A percentile compares a stretch with the other conserved stretches of the same genome.
These are phyloP conservation scores for Gymnopilus junonius DNA, from an alignment of 768 basidiomycete genomes.

Conservation along the genomic window DNA sequence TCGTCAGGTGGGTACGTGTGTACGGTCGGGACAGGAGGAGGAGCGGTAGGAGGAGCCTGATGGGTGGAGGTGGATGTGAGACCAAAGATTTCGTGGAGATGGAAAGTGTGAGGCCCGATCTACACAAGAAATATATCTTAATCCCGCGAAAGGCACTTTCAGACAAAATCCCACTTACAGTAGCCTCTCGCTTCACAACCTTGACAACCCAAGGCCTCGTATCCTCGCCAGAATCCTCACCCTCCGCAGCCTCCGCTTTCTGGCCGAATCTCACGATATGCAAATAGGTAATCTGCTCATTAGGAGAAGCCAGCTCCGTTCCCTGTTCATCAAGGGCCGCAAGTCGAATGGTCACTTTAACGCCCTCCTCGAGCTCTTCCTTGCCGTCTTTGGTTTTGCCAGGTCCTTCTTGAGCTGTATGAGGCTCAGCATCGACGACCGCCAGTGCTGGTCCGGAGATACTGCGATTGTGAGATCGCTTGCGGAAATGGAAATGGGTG, in stretches of 20 bases:
- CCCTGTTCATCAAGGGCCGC: slow-evolving; percentile 83
- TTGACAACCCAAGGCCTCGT: slow-evolving; percentile 87
- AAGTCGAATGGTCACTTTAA: slow-evolving; percentile 78
- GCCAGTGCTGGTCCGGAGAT: slow-evolving; percentile 80
- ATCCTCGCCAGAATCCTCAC: slow-evolving; percentile 47
- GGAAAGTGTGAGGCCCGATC: slow-evolving; percentile 95
- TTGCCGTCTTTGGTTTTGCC: slow-evolving; percentile 45
- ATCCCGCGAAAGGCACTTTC: neutral
- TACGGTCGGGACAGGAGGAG: slow-evolving; percentile 30
- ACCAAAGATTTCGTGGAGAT: slow-evolving; percentile 94
- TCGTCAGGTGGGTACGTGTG: slow-evolving; percentile 43
- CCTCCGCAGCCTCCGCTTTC: slow-evolving; percentile 34
- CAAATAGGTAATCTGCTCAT: slow-evolving; percentile 90
- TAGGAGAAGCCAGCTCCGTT: slow-evolving; percentile 65
- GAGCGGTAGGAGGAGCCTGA: slow-evolving; percentile 31
- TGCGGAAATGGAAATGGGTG: slow-evolving; percentile 70
- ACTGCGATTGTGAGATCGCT: slow-evolving; percentile 50
- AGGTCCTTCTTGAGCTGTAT: slow-evolving; percentile 24
- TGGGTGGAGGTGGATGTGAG: slow-evolving; percentile 64
- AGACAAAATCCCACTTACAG: slow-evolving; percentile 43
- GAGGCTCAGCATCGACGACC: slow-evolving; percentile 73
- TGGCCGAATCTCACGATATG: slow-evolving; percentile 77
- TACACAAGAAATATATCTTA: slow-evolving; percentile 28
- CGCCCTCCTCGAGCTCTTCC: slow-evolving; percentile 63
- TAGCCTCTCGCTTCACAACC: slow-evolving; percentile 91